A percentile compares a stretch with the other conserved stretches of the same genome.
Conservation (phyloP, 106 monocot genomes). For the Amphibolis antarctica region DNA sequence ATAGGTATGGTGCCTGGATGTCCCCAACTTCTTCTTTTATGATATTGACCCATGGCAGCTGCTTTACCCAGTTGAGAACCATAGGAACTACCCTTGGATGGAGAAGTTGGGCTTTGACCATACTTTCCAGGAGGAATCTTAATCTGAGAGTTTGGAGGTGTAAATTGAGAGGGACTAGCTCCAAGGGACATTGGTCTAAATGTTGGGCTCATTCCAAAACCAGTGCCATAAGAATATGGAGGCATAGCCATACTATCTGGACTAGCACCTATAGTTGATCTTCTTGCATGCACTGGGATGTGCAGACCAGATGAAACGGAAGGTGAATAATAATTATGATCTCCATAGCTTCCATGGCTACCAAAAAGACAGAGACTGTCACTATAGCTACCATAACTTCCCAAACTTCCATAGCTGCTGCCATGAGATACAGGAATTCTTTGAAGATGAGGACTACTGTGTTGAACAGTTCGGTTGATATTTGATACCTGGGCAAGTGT, state of each 20-base stretch:
- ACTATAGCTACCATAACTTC: constrained; percentile 78
- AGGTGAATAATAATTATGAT: constrained; percentile 54
- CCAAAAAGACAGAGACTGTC: constrained; percentile 52
- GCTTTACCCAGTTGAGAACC: constrained; percentile 66
- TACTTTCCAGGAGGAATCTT: constrained; percentile 60
- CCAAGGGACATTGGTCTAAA: constrained; percentile 81
- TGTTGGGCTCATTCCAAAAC: constrained; percentile 56
- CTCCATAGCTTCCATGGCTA: constrained; percentile 90
- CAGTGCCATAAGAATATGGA: constrained; percentile 49
- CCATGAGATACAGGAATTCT: constrained; percentile 55
- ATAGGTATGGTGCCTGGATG: constrained; percentile 22
- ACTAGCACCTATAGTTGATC: constrained; percentile 61
- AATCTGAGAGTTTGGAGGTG: constrained; percentile 71
- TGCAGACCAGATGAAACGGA: constrained; percentile 54
- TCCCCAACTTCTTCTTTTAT: constrained; percentile 45
- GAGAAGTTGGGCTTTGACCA: constrained; percentile 60
- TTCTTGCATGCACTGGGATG: constrained; percentile 52
- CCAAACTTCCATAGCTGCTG: constrained; percentile 80
- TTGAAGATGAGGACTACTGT: constrained; percentile 53
- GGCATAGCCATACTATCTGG: constrained; percentile 55
- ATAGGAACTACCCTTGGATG: constrained; percentile 50
- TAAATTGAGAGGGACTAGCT: constrained; percentile 92
- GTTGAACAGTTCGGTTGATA: constrained; percentile 29
- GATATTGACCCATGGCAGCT: constrained; percentile 45
- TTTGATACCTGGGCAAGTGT: constrained; percentile 42